phyloP scores from a whole-genome alignment of 2,329 filamentous ascomycete species.

The Graphilbum sp. region DNA sequence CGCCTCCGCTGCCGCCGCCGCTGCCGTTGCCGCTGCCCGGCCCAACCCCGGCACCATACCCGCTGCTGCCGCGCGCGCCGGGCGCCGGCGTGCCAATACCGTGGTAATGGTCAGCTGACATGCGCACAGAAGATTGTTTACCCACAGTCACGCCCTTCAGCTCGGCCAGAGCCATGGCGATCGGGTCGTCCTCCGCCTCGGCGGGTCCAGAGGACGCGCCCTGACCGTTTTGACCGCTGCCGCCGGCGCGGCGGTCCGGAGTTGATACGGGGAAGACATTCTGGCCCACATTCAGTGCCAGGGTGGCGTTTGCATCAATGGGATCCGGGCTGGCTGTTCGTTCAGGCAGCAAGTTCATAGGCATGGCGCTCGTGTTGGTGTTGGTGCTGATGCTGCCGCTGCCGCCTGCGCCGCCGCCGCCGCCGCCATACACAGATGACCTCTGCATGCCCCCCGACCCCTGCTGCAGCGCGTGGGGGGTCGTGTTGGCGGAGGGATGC shows the following conservation, averaged over 20 bases:
- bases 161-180: constrained; percentile 82
- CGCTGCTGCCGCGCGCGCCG: constrained; percentile 19
- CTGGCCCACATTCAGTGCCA: constrained; percentile 86
- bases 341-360: constrained; percentile 21
- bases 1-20: too few species aligned
- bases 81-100: constrained; percentile 76
- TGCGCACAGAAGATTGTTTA: constrained; percentile 66
- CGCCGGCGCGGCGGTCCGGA: constrained; percentile 35
- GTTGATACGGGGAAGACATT: constrained; percentile 90
- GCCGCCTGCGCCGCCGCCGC: too few species aligned
- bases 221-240: too few species aligned
- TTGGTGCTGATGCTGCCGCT: too few species aligned
- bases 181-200: constrained; percentile 62
- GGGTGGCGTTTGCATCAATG: constrained; percentile 79
- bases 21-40: too few species aligned
- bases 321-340: constrained; percentile 56
- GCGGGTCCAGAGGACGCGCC: constrained; percentile 34
- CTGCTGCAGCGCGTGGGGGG: constrained; percentile 3
- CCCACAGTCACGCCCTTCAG: constrained; percentile 63
- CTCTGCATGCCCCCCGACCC: constrained; percentile 4
- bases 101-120: constrained; percentile 91
- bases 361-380: constrained; percentile 14
- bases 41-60: too few species aligned
- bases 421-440: constrained; percentile 4
- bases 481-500: constrained; percentile 21